Evolutionary conservation across 176 grass and related monocot species (phyloP), one percentile per base, ranked within the genome.

Genomic region (Carex littledalei): DNA sequence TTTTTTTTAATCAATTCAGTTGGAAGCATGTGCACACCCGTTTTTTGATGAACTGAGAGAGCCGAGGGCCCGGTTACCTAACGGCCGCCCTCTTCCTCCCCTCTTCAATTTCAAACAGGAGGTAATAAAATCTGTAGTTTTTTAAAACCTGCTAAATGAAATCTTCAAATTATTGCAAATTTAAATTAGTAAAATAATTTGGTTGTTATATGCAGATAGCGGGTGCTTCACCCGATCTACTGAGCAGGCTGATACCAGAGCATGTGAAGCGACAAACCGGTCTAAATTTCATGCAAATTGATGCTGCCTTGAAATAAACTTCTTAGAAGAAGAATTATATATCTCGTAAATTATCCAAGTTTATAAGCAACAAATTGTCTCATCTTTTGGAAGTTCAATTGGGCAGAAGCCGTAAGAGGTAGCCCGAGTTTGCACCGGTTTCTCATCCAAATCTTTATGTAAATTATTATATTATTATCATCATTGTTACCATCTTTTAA

Each of bases 11-110:
- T 59, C 12, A 11, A 62, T 88, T 43, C 84, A 93, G 86, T 84
- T 90, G 67, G 91, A 93, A 29, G 91, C 91, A 88, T 90, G 91
- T 88, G 88, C 88, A 8, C 91, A 93, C 78, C 79, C 91, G 66
- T 93, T 93, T 64, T 92, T 92, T 81, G 88, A 92, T 86, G 91
- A 92, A 58, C 73, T 92, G 24, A 84, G 91, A 59, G 88, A 92
- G 66, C 85, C 86, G 10, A 92, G 84, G 58, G 86, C 91, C 26
- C 84, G 79, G 43, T 83, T 92, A 79, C 91, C 91, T 63, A 92
- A 89, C 21, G 91, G 91, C 64, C 91, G 91, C 3, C 85, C 85
- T 13, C 57, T 93, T 58, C 86, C 91, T 32, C 86, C 79, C 52
- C 84, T 90, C 13, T 90, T 93, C 69, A 90, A 88, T 56, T 93